phyloP scores from a whole-genome alignment of 257 asterid species.

The Striga asiatica region DNA sequence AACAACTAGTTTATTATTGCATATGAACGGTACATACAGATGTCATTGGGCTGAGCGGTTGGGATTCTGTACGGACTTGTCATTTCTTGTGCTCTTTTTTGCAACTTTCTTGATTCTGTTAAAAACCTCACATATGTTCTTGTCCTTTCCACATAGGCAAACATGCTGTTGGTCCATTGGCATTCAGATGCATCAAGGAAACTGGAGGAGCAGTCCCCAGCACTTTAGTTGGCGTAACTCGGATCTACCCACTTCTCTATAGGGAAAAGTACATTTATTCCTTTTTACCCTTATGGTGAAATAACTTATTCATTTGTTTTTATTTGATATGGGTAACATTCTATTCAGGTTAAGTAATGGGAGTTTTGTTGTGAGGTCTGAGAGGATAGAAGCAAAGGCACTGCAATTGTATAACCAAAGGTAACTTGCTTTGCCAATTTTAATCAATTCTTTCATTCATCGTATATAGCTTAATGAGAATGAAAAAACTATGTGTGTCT shows the following conservation, averaged over 20 bases:
- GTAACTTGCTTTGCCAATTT: constrained; percentile 25
- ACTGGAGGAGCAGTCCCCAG: constrained; percentile 81
- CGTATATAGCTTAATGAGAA: constrained; percentile 1
- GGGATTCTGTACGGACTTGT: constrained; percentile 68
- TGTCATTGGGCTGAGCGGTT: constrained; percentile 95
- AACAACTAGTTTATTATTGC: constrained; percentile 45
- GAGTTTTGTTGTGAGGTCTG: constrained; percentile 60
- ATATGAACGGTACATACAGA: constrained; percentile 84
- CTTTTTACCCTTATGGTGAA: constrained; percentile 19
- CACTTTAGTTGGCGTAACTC: constrained; percentile 68
- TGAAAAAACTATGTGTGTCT: background rate
- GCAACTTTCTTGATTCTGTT: background rate
- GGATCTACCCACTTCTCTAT: constrained; percentile 81
- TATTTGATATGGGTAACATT: constrained; percentile 17
- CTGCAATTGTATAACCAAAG: constrained; percentile 51
- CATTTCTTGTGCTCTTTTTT: constrained; percentile 10
- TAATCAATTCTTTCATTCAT: constrained; percentile 3
- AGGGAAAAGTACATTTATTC: constrained; percentile 98
- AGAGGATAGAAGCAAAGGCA: constrained; percentile 59
- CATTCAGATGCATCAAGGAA: constrained; percentile 78
- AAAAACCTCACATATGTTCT: constrained; percentile 16
- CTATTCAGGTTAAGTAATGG: constrained; percentile 57
- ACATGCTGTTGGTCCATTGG: constrained; percentile 50
- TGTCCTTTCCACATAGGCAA: constrained; percentile 43
- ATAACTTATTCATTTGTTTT: constrained; percentile 1